These are phyloP conservation scores for Talaromyces sp. DNA, from an alignment of 2,329 filamentous ascomycete genomes.

Conservation along the genomic window DNA sequence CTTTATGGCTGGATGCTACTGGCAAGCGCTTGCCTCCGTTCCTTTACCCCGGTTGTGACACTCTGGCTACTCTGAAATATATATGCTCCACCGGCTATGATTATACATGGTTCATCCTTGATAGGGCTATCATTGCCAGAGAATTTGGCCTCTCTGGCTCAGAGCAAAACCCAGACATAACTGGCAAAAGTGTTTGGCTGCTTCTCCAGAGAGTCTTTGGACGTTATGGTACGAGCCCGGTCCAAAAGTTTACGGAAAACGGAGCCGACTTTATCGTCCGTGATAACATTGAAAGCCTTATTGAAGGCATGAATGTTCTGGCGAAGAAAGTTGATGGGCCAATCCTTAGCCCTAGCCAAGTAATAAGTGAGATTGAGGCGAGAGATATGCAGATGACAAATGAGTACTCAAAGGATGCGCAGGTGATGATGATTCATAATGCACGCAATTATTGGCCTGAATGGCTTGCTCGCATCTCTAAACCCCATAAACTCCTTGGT, in stretches of 20 bases:
- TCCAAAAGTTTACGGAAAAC: neutral
- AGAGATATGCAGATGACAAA: too few species aligned
- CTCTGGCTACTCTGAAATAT: slow-evolving; percentile 56
- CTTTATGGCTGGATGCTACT: slow-evolving; percentile 61
- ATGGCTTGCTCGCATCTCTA: too few species aligned
- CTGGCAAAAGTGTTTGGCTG: slow-evolving; percentile 55
- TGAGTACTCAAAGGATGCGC: too few species aligned
- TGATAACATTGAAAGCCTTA: neutral
- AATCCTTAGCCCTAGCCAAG: too few species aligned
- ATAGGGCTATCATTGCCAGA: slow-evolving; percentile 56
- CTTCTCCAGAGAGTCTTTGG: slow-evolving; percentile 28
- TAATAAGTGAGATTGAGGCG: too few species aligned
- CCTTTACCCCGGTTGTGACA: slow-evolving; percentile 58
- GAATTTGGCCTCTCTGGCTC: slow-evolving; percentile 62
- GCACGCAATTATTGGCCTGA: too few species aligned
- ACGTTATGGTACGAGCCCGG: neutral
- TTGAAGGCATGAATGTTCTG: neutral
- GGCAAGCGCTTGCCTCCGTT: slow-evolving; percentile 58
- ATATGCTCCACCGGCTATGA: slow-evolving; percentile 61
- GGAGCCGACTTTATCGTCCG: neutral
- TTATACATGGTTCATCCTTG: slow-evolving; percentile 62
- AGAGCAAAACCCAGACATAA: slow-evolving; percentile 62
- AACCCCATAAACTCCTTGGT: too few species aligned
- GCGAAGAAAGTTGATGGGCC: too few species aligned
- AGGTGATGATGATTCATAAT: too few species aligned